Evolutionary conservation across 208 protist genomes (phyloP).

Genomic region (Acanthamoeba healyi): DNA sequence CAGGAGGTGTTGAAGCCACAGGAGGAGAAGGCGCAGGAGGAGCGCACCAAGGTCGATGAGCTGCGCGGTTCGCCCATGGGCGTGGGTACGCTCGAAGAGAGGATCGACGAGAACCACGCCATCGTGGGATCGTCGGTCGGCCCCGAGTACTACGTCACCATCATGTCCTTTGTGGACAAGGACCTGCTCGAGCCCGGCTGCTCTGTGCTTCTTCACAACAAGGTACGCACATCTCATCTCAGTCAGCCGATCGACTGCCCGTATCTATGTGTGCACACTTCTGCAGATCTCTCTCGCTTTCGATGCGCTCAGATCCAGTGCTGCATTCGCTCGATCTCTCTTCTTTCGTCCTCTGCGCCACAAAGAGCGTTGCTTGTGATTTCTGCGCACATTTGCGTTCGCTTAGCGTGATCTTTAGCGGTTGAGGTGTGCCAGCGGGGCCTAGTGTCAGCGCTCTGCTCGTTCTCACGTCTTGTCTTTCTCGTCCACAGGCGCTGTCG

Average conservation of each 20-base stretch:
- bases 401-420: background rate
- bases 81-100: slow-evolving; percentile 99
- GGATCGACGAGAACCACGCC: slow-evolving; percentile 99
- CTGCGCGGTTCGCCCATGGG: slow-evolving; percentile 98
- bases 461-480: background rate
- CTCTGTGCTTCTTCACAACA: slow-evolving; percentile 98
- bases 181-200: slow-evolving; percentile 98
- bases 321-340: background rate
- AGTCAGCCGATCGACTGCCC: too few relatives aligned
- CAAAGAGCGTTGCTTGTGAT: background rate
- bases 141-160: slow-evolving; percentile 99
- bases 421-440: too few relatives aligned
- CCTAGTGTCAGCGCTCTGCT: too few relatives aligned
- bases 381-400: background rate
- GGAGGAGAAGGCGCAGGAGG: slow-evolving; percentile 94
- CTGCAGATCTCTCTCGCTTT: background rate
- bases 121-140: slow-evolving; percentile 97
- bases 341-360: background rate
- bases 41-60: slow-evolving; percentile 97
- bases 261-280: background rate
- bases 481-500: slow-evolving; percentile 85
- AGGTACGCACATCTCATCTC: slow-evolving; percentile 84
- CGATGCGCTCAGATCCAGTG: background rate
- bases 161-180: slow-evolving; percentile 99
- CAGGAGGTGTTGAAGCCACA: slow-evolving; percentile 93